Base-by-base conservation (phyloP, 2,329 filamentous ascomycete genomes). In the Eutypella sp. region DNA sequence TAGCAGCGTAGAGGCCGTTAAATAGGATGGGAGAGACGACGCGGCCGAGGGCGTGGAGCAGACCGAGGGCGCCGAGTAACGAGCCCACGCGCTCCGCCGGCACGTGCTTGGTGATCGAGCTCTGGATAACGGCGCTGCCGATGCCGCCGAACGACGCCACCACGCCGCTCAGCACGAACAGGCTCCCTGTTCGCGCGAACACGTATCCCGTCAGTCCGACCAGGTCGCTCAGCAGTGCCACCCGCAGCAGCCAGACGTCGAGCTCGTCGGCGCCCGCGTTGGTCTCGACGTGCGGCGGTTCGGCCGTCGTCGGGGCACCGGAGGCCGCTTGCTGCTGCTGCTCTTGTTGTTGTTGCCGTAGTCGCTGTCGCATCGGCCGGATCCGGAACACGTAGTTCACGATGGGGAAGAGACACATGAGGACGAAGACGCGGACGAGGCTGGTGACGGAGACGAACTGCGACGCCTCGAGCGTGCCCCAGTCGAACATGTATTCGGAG, bases 91-190 rank as follows among this genome's bases (percentile, higher is more conserved):
- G 79, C 52, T 93, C 87, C 1, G 82, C 75, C 0, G 91, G 89
- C 0, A 97, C 85, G 64, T 97, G 93, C 63, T 96, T 97, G 18
- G 90, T 96, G 42, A 96, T 71, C 1, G 86, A 79, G 2, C 87
- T 85, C 60, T 95, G 89, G 41, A 95, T 74, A 0, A 88, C 93
- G 1, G 93, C 91, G 29, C 85, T 85, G 0, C 86, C 91, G 39
- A 97, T 83, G 1, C 91, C 91, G 20, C 92, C 92, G 33, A 95
- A 69, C 0, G 89, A 78, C 2, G 89, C 85, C 16, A 91, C 57
- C 38, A 88, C 72, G 40, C 89, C 92, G 16, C 83, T 85, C 1
- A 81, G 51, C 3, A 88, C 76, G 64, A 96, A 93, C 1, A 87
- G 53, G 0, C 71, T 66, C 3, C 81, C 77, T 1, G 72, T 76